Evolutionary conservation across 768 basidiomycete genomes (phyloP), one percentile per base, ranked within the genome.

Genomic region (Xerocomellus dryophilus): DNA sequence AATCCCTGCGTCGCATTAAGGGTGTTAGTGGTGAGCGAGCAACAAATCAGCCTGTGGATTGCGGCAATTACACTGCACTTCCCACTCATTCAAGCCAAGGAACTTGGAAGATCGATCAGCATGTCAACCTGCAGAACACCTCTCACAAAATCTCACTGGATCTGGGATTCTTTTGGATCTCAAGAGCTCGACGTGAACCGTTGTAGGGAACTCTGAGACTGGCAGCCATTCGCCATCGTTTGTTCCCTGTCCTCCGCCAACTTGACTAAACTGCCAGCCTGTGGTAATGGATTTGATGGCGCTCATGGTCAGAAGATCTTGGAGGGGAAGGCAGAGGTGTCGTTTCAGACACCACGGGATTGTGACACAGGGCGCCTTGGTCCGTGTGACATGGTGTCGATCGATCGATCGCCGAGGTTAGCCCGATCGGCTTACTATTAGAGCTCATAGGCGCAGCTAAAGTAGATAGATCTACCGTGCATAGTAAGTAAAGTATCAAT

Each of bases 161-260:
- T 97, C 89, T 32, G 88, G 86, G 35, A 96, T 93, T 65, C 69
- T 88, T 59, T 81, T 78, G 36, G 77, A 63, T 65, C 82, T 86
- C 66, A 92, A 67, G 31, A 97, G 78, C 65, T 96, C 94, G 47
- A 89, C 89, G 59, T 97, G 93, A 12, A 93, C 86, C 1, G 84
- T 86, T 1, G 93, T 95, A 12, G 94, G 93, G 61, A 94, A 84
- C 51, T 77, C 70, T 23, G 82, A 79, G 25, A 78, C 78, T 6
- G 73, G 52, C 31, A 88, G 60, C 88, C 88, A 91, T 75, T 90
- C 87, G 39, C 76, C 83, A 25, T 80, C 73, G 51, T 78, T 75
- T 21, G 81, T 81, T 20, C 81, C 81, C 55, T 77, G 71, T 25
- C 81, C 83, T 14, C 84, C 85, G 21, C 80, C 81, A 32, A 85